Evolutionary conservation across 1,139 yeast species (phyloP), one percentile per base, ranked within the genome.

Genomic region (Meyerozyma elateridarum): DNA sequence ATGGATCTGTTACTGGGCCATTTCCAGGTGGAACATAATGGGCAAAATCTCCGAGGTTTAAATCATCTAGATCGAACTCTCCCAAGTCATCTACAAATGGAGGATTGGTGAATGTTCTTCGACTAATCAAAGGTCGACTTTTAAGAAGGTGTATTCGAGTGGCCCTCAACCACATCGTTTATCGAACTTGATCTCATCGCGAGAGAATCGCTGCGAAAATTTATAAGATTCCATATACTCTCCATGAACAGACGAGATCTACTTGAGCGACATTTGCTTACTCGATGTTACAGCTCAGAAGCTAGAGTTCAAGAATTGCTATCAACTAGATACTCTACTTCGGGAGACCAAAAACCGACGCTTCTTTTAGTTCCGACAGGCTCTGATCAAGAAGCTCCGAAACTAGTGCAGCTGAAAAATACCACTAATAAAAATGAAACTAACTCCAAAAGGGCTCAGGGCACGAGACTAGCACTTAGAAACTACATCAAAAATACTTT

Each of bases 261-360:
- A 29, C 54, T 77, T n/a, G 88, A 80, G 48, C 65, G 55, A 35
- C 61, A 58, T 16, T 57, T 83, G 14, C 63, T 83, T 13, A 56
- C 76, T 2, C 55, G 84, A 36, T 66, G 79, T 46, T 67, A 69
- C 42, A 61, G 53, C 28, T 60, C 63, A 5, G 48, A 48, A 50
- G 68, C 52, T 32, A 56, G 37, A 56, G 66, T 79, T 5, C 52
- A 67, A 11, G 72, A 76, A 40, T 58, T 80, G 1, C 54, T 83
- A 17, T 67, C 67, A 25, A 57, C 70, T 5, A 53, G 91, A 31
- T 83, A 81, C 52, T 73, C 84, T 0, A 38, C 54, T 11, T 52
- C 59, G 0, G 85, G 85, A 2, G 64, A 64, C 20, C 85, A 78
- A 46, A 79, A 77, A 51, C 83, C 85, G 15, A 61, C 64, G 26